Base-by-base conservation (phyloP, 345 rosid species). In the Camelina hispida region DNA sequence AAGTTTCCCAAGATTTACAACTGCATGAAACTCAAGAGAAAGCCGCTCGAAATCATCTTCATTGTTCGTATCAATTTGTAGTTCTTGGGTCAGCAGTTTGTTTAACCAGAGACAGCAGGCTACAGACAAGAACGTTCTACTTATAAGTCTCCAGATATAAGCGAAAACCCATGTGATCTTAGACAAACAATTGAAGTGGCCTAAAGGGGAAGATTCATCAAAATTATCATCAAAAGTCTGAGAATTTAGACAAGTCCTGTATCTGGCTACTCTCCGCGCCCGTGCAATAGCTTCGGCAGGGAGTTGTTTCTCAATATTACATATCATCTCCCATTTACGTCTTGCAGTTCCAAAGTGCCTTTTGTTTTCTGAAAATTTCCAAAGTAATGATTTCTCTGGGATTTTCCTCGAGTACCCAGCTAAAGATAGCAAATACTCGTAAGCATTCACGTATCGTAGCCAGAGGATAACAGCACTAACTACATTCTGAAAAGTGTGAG, bases 201-300 rank as follows among this genome's bases (percentile, higher is more conserved):
- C 63, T 55, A 56, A 53, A 66, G 56, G 52, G 58, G 78, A 78
- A 63, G 70, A 71, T 20, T 82, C 81, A 4, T 58, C 71, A 47
- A 47, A 57, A 58, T 60, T 59, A 62, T 67, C 80, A 75, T 76
- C 72, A 79, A 68, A 78, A 78, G 48, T 63, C 64, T 60, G 85
- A 78, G 72, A 65, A 28, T 75, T 69, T 68, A 82, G 62, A 32
- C 68, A 54, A 62, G 86, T 83, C 74, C 87, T 86, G 81, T 77
- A 81, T 64, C 95, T 83, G 68, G 87, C 96, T 71, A 91, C 84
- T 78, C 88, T 85, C 70, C 98, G 82, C 56, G 96, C 98, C 82
- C 84, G 94, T 59, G 88, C 84, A 62, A 94, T 86, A 62, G 91
- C 89, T 81, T 88, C 91, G 74, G 87, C 83, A 23, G 96, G 87